Base-by-base conservation (phyloP, 2,329 filamentous ascomycete species). In the Botrytis paeoniae region DNA sequence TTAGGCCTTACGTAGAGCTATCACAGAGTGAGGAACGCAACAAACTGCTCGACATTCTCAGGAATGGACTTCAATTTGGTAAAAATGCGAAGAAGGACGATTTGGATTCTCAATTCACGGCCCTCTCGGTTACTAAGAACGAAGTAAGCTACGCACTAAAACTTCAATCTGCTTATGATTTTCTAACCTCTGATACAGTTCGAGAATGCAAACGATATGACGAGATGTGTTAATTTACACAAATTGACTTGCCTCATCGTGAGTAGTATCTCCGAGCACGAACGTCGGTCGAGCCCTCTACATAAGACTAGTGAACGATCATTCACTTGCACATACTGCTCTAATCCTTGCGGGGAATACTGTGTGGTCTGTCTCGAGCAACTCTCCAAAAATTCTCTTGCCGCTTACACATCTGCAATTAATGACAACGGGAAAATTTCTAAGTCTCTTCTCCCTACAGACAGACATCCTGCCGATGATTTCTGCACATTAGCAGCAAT, bases 401-500 rank as follows among this genome's bases (percentile, higher is more conserved):
- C 73, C 22, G 74, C 74, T 25, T 81, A 81, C 61, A 69, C 72
- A 54, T 60, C 69, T 25, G 78, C 79, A 20, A 74, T 78, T 29
- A 74, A 75, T 60, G 76, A 78, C 29, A 76, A 78, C 45, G 76
- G 75, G 41, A 65, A 70, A 43, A 75, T 78, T 32, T 76, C 77
- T 8, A 78, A 77, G 62, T 75, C 75, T 22, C 74, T 81, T 20
- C 75, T 81, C 4, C 73, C 75, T 39, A 82, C 80, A 16, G 80
- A 82, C 71, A 74, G 76, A 69, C 80, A 82, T 71, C 80, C 80
- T 60, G 79, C 79, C 39, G 80, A 82, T 74, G 80, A 82, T 71
- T 74, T 80, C 45, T 75, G 74, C 57, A 71, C 81, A 22, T 65
- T 82, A 59, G 76, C 79, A 51, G 78, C 79, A 20, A 80, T 79